phyloP scores from a whole-genome alignment of 768 basidiomycete species.

The Mycena amicta region DNA sequence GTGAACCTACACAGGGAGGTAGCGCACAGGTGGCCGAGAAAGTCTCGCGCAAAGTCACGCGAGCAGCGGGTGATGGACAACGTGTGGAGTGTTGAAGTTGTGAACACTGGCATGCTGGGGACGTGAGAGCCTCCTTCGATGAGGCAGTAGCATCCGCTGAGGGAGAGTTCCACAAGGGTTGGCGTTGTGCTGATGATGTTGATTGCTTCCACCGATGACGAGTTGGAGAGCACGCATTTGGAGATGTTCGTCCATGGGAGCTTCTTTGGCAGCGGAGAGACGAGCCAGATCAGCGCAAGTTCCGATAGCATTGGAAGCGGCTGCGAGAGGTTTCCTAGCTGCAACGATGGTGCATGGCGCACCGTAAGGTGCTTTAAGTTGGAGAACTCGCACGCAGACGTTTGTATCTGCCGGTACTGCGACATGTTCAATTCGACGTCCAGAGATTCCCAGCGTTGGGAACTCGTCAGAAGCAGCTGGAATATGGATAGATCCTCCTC shows the following conservation, averaged over 20 bases:
- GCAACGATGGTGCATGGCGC: background rate
- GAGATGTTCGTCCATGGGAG: conserved; percentile 12
- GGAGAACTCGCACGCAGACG: conserved; percentile 4
- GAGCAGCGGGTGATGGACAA: conserved; percentile 6
- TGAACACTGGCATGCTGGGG: too few relatives aligned
- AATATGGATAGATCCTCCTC: background rate
- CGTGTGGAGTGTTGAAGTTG: background rate
- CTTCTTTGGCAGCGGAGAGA: background rate
- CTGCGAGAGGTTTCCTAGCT: conserved; percentile 15
- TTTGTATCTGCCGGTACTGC: background rate
- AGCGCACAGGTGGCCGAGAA: background rate
- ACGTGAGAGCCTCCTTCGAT: background rate
- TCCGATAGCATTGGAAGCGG: conserved; percentile 14
- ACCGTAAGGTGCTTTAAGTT: conserved; percentile 3
- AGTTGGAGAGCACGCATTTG: conserved; percentile 4
- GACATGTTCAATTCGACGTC: background rate
- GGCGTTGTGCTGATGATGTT: conserved; percentile 3
- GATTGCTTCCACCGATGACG: background rate
- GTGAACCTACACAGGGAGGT: background rate
- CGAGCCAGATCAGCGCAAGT: conserved; percentile 1
- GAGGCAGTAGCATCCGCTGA: background rate
- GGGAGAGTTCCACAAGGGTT: background rate
- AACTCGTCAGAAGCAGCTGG: conserved; percentile 2
- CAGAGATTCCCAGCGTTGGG: conserved; percentile 10
- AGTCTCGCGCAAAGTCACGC: background rate